Conservation (phyloP, 192 early-diverging fungal species). For the Coemansia sp. region DNA sequence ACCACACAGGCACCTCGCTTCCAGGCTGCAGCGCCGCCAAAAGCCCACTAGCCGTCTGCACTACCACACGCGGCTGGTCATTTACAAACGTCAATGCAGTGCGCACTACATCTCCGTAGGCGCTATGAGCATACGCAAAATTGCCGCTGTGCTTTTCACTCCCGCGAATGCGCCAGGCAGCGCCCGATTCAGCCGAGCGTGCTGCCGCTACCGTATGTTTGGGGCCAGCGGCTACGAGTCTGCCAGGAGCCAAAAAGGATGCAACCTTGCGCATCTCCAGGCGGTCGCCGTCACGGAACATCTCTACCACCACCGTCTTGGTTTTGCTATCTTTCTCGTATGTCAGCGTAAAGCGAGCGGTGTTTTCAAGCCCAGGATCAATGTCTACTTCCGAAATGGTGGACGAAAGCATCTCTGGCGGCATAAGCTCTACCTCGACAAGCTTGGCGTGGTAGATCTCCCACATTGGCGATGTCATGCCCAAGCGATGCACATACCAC, state of each 20-base stretch:
- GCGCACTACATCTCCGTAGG: constrained; percentile 39
- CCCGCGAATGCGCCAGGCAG: constrained; percentile 28
- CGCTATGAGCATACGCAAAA: constrained; percentile 33
- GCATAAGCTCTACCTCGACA: constrained; percentile 35
- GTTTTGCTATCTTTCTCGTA: constrained; percentile 34
- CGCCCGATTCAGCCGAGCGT: constrained; percentile 10
- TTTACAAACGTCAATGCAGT: constrained; percentile 12
- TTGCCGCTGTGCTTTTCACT: constrained; percentile 21
- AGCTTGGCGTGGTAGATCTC: constrained; percentile 43
- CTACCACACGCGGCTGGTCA: constrained; percentile 38
- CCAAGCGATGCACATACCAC: constrained; percentile 40
- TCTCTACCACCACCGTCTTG: constrained; percentile 48
- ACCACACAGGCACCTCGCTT: constrained; percentile 61
- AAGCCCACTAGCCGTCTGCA: constrained; percentile 62
- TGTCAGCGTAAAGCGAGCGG: constrained; percentile 29
- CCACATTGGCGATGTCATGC: constrained; percentile 32
- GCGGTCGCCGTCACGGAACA: constrained; percentile 20
- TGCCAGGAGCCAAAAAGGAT: constrained; percentile 14
- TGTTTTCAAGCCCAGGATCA: constrained; percentile 21
- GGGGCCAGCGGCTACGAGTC: constrained; percentile 11
- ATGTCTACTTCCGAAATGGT: constrained; percentile 36
- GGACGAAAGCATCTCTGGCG: constrained; percentile 43
- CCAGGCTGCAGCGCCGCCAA: constrained; percentile 53
- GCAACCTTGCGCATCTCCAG: constrained; percentile 48
- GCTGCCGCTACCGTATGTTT: constrained; percentile 13